These are phyloP conservation scores for Cucurbita argyrosperma DNA, from an alignment of 306 rosid species.

Conservation along the genomic window DNA sequence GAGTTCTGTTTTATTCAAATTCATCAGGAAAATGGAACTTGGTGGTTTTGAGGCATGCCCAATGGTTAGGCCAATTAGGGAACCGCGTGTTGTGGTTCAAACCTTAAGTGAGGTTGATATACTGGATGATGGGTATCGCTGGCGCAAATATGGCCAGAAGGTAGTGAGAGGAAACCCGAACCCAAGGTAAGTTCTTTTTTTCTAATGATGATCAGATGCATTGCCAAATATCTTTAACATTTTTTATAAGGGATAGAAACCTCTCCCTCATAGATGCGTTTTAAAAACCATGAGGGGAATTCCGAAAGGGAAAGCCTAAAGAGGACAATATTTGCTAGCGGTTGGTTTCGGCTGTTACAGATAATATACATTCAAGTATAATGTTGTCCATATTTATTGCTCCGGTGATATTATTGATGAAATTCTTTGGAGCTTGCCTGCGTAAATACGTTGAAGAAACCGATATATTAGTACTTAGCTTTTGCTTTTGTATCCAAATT, in stretches of 20 bases:
- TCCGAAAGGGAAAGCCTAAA: too few relatives aligned
- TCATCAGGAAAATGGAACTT: conserved; percentile 69
- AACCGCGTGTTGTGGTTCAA: conserved; percentile 96
- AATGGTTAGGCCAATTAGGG: conserved; percentile 82
- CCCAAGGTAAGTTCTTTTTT: conserved; percentile 54
- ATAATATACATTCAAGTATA: background rate
- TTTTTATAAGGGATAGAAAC: background rate
- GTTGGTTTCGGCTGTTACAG: too few relatives aligned
- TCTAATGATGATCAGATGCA: background rate
- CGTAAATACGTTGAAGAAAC: background rate
- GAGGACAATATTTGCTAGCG: too few relatives aligned
- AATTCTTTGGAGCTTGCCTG: background rate
- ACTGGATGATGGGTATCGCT: conserved; percentile 98
- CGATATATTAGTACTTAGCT: background rate
- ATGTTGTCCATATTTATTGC: background rate
- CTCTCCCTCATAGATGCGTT: too few relatives aligned
- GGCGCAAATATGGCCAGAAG: conserved; percentile 99
- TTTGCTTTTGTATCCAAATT: background rate
- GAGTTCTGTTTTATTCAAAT: conserved; percentile 4
- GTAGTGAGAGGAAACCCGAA: conserved; percentile 98
- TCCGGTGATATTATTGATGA: background rate
- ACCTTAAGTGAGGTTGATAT: conserved; percentile 96
- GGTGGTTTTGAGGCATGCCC: conserved; percentile 58
- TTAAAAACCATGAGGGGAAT: too few relatives aligned
- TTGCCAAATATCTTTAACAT: background rate